phyloP scores from a whole-genome alignment of 805 yeast species.

The Candida krabiensis region DNA sequence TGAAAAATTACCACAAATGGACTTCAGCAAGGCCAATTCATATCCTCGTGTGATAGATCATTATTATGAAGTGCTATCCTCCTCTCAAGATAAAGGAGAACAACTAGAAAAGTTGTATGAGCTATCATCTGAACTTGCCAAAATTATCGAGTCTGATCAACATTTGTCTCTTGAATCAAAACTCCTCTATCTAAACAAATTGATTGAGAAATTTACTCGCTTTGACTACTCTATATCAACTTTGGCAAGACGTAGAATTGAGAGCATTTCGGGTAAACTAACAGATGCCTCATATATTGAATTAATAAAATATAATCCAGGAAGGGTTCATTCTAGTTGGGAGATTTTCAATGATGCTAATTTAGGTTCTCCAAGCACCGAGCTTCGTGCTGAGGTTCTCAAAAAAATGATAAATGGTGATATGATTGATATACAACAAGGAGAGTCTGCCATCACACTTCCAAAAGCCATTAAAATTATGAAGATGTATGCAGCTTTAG shows the following conservation, averaged over 20 bases:
- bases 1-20: background rate
- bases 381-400: constrained; percentile 14
- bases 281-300: constrained; percentile 20
- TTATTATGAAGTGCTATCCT: background rate
- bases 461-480: constrained; percentile 14
- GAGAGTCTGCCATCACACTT: constrained; percentile 13
- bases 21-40: background rate
- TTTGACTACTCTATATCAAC: constrained; percentile 29
- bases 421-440: constrained; percentile 22
- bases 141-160: background rate
- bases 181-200: constrained; percentile 19
- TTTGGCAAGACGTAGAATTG: constrained; percentile 11
- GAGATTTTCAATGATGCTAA: constrained; percentile 24
- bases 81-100: background rate
- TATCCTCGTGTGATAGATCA: background rate
- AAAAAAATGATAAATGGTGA: constrained; percentile 26
- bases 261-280: constrained; percentile 6
- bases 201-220: constrained; percentile 25
- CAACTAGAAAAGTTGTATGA: constrained; percentile 1
- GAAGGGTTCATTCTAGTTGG: constrained; percentile 35
- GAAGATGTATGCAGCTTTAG: constrained; percentile 12
- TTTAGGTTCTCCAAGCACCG: constrained; percentile 5
- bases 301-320: constrained; percentile 35
- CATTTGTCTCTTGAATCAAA: constrained; percentile 14
- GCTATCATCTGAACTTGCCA: background rate